Percentiles rank a stretch among this genome's conserved stretches.
These are phyloP conservation scores for Filosporella fistucella DNA, from an alignment of 495 filamentous ascomycete genomes.

Conservation along the genomic window DNA sequence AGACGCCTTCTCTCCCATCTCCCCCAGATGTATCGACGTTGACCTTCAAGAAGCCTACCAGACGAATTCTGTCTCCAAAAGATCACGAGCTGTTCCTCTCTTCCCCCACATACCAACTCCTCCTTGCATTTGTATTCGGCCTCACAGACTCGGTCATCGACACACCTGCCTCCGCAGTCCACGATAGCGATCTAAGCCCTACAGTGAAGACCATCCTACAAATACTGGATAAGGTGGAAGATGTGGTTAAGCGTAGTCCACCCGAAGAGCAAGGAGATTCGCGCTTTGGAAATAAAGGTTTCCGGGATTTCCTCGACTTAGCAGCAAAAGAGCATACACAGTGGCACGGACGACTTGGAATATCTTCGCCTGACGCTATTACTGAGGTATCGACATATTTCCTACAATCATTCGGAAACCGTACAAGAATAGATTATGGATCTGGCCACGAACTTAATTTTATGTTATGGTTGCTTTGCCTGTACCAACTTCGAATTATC, in stretches of 20 bases:
- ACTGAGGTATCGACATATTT: slow-evolving; percentile 77
- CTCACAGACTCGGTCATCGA: slow-evolving; percentile 81
- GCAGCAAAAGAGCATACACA: slow-evolving; percentile 44
- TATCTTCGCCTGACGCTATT: slow-evolving; percentile 50
- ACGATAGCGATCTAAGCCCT: slow-evolving; percentile 46
- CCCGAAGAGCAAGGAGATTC: slow-evolving; percentile 81
- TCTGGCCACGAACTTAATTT: slow-evolving; percentile 97
- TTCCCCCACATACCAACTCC: slow-evolving; percentile 71
- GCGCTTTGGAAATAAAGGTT: slow-evolving; percentile 90
- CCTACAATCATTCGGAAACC: slow-evolving; percentile 76
- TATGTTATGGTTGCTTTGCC: slow-evolving; percentile 86
- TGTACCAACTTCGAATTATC: slow-evolving; percentile 74
- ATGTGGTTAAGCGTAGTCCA: slow-evolving; percentile 60
- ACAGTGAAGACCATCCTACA: slow-evolving; percentile 58
- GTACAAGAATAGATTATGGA: slow-evolving; percentile 90
- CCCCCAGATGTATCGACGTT: slow-evolving; percentile 61
- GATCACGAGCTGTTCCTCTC: slow-evolving; percentile 81
- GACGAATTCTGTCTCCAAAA: slow-evolving; percentile 71
- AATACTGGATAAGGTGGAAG: slow-evolving; percentile 64
- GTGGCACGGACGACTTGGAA: slow-evolving; percentile 55
- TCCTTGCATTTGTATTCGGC: slow-evolving; percentile 79
- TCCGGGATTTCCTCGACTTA: slow-evolving; percentile 77
- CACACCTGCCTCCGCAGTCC: slow-evolving; percentile 62
- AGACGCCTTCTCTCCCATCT: slow-evolving; percentile 65
- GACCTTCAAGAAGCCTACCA: slow-evolving; percentile 58